Evolutionary conservation across 768 basidiomycete species (phyloP), one percentile per base, ranked within the genome.

Genomic region (Termitomyces sp.): DNA sequence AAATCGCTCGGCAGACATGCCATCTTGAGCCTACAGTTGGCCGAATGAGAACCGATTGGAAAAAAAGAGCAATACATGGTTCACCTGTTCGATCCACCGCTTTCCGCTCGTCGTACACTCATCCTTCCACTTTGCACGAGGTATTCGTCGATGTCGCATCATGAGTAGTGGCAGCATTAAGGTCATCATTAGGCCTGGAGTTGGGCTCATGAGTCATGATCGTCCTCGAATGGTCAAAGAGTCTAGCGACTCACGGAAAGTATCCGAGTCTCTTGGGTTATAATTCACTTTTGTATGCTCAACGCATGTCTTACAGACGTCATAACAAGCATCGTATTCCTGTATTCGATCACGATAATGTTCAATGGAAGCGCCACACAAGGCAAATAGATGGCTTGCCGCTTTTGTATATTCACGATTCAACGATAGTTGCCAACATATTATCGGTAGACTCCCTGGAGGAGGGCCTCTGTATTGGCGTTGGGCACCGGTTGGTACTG

Each of bases 121-220:
- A 61, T 90, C 89, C 58, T 79, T 77, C 90, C 90, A 92, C 61
- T 87, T 85, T 13, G 85, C 72, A 20, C 89, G 78, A 1, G 90
- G 88, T 71, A 91, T 88, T 39, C 90, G 84, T 55, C 89, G 79
- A 69, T 91, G 90, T 16, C 89, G 76, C 90, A 91, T 91, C 90
- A 92, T 91, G 64, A 91, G 84, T 13, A 91, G 74, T 0, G 90
- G 90, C 10, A 92, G 73, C 77, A 91, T 86, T 62, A 86, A 79
- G 18, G 85, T 84, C 69, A 92, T 85, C 63, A 88, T 74, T 66
- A 82, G 81, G 22, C 89, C 90, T 91, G 33, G 40, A 42, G 51
- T 56, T 8, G 39, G 4, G 13, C 20, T 18, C 18, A 22, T 24
- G 9, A 32, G 30, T 33, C 30, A 22, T 16, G 12, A 22, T 43